phyloP scores from a whole-genome alignment of 441 rosid genomes.

The Populus tomentosa region DNA sequence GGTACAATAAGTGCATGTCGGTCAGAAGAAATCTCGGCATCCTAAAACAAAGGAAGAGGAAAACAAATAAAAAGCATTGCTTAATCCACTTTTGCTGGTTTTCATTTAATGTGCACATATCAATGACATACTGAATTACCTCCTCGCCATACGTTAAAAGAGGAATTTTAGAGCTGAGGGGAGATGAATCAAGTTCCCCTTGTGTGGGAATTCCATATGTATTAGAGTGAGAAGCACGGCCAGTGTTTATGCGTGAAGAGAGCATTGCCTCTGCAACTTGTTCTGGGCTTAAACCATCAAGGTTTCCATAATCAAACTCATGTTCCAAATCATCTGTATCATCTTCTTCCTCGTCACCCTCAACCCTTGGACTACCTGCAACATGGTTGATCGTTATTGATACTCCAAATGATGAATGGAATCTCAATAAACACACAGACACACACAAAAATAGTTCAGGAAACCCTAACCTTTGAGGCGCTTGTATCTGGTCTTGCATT shows the following conservation, averaged over 20 bases:
- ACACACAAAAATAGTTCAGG: slow-evolving; percentile 80
- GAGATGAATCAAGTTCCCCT: slow-evolving; percentile 42
- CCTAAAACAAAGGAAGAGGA: slow-evolving; percentile 30
- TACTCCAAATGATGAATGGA: background rate
- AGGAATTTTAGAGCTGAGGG: slow-evolving; percentile 45
- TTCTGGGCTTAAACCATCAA: slow-evolving; percentile 38
- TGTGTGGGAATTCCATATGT: slow-evolving; percentile 36
- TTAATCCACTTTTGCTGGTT: background rate
- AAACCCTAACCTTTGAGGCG: slow-evolving; percentile 54
- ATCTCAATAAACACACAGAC: background rate
- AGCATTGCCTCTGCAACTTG: slow-evolving; percentile 45
- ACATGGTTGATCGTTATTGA: slow-evolving; percentile 1
- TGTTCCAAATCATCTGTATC: slow-evolving; percentile 68
- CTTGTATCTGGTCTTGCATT: slow-evolving; percentile 76
- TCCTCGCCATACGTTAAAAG: slow-evolving; percentile 59
- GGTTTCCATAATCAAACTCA: slow-evolving; percentile 50
- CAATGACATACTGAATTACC: slow-evolving; percentile 49
- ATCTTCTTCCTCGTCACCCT: slow-evolving; percentile 86
- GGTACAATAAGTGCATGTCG: slow-evolving; percentile 64
- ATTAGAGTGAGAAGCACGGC: background rate
- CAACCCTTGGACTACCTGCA: slow-evolving; percentile 74
- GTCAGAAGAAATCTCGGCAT: slow-evolving; percentile 53
- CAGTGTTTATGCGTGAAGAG: slow-evolving; percentile 37
- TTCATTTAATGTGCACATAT: slow-evolving; percentile 57
- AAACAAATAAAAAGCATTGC: background rate